Conservation (phyloP, 2,329 filamentous ascomycete genomes). For the Xylaria polymorpha region DNA sequence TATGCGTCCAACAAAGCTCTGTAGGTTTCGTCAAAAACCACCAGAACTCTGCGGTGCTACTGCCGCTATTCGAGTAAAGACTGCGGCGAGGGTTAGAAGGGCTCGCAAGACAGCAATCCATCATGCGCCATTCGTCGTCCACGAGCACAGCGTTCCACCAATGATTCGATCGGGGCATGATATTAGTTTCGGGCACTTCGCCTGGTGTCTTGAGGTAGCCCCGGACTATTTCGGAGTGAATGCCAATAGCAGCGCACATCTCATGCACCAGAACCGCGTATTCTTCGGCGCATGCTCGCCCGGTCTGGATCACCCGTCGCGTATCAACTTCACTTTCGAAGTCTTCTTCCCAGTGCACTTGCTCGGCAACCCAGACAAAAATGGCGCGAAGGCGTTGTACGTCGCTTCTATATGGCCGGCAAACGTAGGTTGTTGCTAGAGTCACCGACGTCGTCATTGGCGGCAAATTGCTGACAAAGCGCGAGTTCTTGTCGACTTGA, state of each 20-base stretch:
- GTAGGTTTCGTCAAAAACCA: constrained; percentile 93
- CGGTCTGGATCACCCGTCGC: constrained; percentile 83
- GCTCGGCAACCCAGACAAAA: constrained; percentile 97
- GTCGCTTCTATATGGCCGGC: constrained; percentile 92
- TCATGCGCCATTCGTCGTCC: constrained; percentile 94
- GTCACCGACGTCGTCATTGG: constrained; percentile 83
- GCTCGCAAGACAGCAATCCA: constrained; percentile 92
- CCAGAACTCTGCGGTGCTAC: constrained; percentile 81
- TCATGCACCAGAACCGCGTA: constrained; percentile 89
- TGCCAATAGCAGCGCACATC: constrained; percentile 91
- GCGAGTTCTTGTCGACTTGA: constrained; percentile 94
- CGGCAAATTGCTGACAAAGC: constrained; percentile 87
- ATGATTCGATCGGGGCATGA: constrained; percentile 89
- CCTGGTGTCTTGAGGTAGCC: constrained; percentile 93
- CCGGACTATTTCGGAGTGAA: constrained; percentile 86
- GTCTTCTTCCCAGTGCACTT: constrained; percentile 94
- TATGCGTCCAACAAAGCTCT: constrained; percentile 95
- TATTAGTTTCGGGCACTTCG: constrained; percentile 82
- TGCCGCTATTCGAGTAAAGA: constrained; percentile 78
- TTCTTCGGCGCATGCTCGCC: constrained; percentile 87
- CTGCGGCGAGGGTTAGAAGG: constrained; percentile 86
- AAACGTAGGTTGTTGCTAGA: constrained; percentile 90
- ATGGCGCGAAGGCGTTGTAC: constrained; percentile 93
- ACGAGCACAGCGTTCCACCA: constrained; percentile 97
- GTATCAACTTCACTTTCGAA: constrained; percentile 88